These are phyloP conservation scores for Fraxinus platypoda DNA, from an alignment of 305 asterid species.

Conservation along the genomic window DNA sequence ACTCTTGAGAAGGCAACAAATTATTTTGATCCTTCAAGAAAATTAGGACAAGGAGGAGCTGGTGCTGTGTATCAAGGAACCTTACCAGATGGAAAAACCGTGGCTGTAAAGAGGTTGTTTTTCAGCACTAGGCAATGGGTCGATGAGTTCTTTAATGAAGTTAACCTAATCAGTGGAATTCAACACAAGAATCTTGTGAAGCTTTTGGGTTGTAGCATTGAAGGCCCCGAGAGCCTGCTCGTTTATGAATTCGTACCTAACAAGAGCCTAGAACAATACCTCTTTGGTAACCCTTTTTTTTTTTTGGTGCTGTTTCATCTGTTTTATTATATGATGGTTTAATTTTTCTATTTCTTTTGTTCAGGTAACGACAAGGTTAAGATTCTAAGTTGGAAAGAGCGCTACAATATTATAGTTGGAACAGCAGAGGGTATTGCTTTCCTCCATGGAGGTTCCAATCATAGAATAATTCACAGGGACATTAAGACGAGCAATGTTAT, in stretches of 20 bases:
- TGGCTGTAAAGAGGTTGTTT: slow-evolving; percentile 85
- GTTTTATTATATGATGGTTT: neutral
- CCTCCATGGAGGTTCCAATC: slow-evolving; percentile 65
- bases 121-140: slow-evolving; percentile 95
- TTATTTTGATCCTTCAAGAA: slow-evolving; percentile 56
- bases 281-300: slow-evolving; percentile 42
- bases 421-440: slow-evolving; percentile 83
- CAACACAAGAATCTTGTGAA: slow-evolving; percentile 91
- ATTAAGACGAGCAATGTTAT: slow-evolving; percentile 86
- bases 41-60: slow-evolving; percentile 93
- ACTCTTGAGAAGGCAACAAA: slow-evolving; percentile 83
- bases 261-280: slow-evolving; percentile 68
- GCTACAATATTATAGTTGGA: slow-evolving; percentile 63
- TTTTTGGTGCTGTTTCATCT: neutral
- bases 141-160: slow-evolving; percentile 93
- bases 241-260: slow-evolving; percentile 81
- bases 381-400: slow-evolving; percentile 69
- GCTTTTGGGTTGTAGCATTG: slow-evolving; percentile 95
- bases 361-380: slow-evolving; percentile 54
- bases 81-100: slow-evolving; percentile 54
- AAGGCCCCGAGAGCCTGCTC: slow-evolving; percentile 95
- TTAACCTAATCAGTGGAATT: slow-evolving; percentile 77
- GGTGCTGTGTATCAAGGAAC: slow-evolving; percentile 81
- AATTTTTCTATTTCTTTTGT: neutral
- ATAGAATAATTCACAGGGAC: slow-evolving; percentile 85